Conservation (phyloP, 192 early-diverging fungal genomes). For the Gaertneriomyces semiglobifer region DNA sequence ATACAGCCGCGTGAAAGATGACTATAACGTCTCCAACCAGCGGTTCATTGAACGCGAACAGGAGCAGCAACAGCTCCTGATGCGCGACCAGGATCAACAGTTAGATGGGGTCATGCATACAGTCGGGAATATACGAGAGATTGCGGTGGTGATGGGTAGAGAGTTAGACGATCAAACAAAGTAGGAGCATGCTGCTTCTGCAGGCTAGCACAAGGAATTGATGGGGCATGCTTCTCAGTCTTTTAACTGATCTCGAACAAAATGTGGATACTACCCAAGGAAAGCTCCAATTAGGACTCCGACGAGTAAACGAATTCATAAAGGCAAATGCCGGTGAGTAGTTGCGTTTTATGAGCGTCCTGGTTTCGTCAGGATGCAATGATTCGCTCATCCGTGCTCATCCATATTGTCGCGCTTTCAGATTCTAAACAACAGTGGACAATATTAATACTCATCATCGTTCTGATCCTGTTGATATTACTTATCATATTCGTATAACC, state of each 20-base stretch:
- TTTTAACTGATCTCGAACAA: slow-evolving; percentile 50
- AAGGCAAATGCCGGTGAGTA: slow-evolving; percentile 45
- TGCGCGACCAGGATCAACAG: slow-evolving; percentile 52
- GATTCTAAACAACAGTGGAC: slow-evolving; percentile 50
- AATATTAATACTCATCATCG: slow-evolving; percentile 42
- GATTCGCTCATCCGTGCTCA: not conserved
- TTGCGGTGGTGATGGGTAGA: slow-evolving; percentile 50
- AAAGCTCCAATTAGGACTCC: slow-evolving; percentile 48
- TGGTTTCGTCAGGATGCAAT: not conserved
- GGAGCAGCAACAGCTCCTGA: slow-evolving; percentile 44
- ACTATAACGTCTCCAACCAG: slow-evolving; percentile 29
- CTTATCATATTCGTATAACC: slow-evolving; percentile 40
- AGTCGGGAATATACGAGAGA: slow-evolving; percentile 44
- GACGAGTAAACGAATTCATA: slow-evolving; percentile 50
- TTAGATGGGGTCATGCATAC: slow-evolving; percentile 48
- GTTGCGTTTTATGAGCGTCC: slow-evolving; percentile 3
- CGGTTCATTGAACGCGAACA: slow-evolving; percentile 45
- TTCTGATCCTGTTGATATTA: slow-evolving; percentile 45
- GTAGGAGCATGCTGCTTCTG: slow-evolving; percentile 19
- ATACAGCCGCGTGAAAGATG: slow-evolving; percentile 24
- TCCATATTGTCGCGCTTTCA: too few relatives aligned
- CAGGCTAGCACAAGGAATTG: not conserved
- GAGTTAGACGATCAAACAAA: slow-evolving; percentile 57
- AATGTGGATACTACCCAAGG: slow-evolving; percentile 49
- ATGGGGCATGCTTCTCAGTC: slow-evolving; percentile 28